Evolutionary conservation across 1,284 basidiomycete genomes (phyloP), one percentile per base, ranked within the genome.

Genomic region (Sporisorium graminicola): DNA sequence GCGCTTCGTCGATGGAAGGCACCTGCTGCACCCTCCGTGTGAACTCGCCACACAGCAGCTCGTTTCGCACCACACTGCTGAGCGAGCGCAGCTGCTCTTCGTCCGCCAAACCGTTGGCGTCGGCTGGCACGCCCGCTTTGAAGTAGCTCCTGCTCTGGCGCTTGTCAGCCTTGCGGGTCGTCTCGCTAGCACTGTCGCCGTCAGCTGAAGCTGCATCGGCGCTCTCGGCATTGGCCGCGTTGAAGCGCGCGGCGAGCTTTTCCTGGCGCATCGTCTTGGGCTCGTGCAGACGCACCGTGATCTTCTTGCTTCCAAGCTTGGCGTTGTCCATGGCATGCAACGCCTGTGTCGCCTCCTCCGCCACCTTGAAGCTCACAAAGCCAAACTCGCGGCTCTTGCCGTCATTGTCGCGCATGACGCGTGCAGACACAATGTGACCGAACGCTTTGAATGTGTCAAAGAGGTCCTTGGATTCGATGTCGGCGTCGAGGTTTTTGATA

Each of bases 301-400:
- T 89, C 65, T 92, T 90, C 84, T 94, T 94, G 24, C 88, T 87
- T 24, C 77, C 73, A 18, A 82, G 46, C 59, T 63, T 65, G 20
- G 59, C 60, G 29, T 72, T 70, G 67, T 83, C 77, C 93, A 95
- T 94, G 2, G 88, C 89, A 58, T 90, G 89, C 87, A 94, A 86
- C 0, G 94, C 94, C 7, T 88, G 88, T 24, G 88, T 69, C 40
- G 94, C 94, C 91, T 81, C 78, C 18, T 80, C 80, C 3, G 82
- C 64, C 9, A 49, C 62, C 14, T 68, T 75, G 77, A 84, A 98
- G 27, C 92, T 94, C 64, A 98, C 95, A 82, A 98, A 98, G n/a
- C 95, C 95, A 83, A 96, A 98, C 6, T 94, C 94, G 64, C 93
- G 91, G 85, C 92, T 93, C 59, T 92, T 90, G 24, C 93, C 92